Evolutionary conservation across 352 stramenopile genomes (phyloP).

Genomic region (Phytophthora sojae): DNA sequence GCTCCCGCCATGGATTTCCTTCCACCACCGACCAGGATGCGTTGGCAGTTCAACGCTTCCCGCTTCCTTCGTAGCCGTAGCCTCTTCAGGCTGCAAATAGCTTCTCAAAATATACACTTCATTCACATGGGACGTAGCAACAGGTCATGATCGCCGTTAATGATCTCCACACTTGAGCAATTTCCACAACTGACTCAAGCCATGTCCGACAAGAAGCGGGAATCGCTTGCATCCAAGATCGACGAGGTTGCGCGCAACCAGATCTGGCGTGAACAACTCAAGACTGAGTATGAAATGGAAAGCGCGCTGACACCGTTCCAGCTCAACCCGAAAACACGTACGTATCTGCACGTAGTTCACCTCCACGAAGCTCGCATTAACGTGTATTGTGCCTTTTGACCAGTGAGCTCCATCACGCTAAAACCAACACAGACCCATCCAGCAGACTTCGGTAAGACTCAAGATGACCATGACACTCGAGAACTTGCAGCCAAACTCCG

Average conservation of each 20-base stretch:
- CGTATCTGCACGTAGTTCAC: conserved; percentile 5
- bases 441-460: conserved; percentile 68
- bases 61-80: neutral
- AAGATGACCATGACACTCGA: conserved; percentile 60
- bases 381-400: neutral
- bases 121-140: conserved; percentile 30
- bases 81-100: conserved; percentile 26
- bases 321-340: conserved; percentile 85
- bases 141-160: neutral
- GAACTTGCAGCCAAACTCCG: conserved; percentile 73
- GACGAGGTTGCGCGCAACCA: conserved; percentile 88
- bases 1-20: neutral
- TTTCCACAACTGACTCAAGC: conserved; percentile 7
- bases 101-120: conserved; percentile 40
- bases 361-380: neutral
- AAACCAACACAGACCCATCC: conserved; percentile 84
- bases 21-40: neutral
- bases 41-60: neutral
- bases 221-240: conserved; percentile 82
- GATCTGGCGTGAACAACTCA: conserved; percentile 90
- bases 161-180: conserved; percentile 11
- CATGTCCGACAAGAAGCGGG: conserved; percentile 82
- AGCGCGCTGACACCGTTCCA: conserved; percentile 81
- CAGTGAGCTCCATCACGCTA: conserved; percentile 79
- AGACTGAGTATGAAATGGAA: conserved; percentile 85